A percentile compares a stretch with the other conserved stretches of the same genome.
Evolutionary conservation across 352 stramenopile genomes (phyloP).

Genomic region (Phytophthora litchii): DNA sequence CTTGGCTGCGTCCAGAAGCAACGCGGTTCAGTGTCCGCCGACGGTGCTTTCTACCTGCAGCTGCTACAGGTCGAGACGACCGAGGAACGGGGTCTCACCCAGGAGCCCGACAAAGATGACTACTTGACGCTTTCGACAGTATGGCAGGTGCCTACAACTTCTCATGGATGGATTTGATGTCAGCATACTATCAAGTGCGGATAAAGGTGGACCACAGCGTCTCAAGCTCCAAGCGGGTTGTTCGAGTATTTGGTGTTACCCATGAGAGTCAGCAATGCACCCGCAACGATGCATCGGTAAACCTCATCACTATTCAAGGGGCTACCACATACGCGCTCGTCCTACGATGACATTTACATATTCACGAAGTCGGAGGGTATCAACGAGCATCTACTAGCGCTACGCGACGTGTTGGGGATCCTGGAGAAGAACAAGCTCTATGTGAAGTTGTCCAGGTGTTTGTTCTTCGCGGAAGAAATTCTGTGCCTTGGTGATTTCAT

Average conservation of each 20-base stretch:
- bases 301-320: constrained; percentile 6
- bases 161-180: constrained; percentile 29
- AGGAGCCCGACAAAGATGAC: too few species aligned
- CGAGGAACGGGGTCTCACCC: too few species aligned
- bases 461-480: constrained; percentile 34
- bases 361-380: constrained; percentile 9
- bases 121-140: constrained; percentile 18
- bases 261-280: constrained; percentile 5
- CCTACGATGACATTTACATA: constrained; percentile 14
- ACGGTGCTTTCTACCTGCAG: too few species aligned
- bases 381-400: not conserved
- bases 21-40: too few species aligned
- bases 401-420: constrained; percentile 15
- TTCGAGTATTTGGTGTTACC: constrained; percentile 28
- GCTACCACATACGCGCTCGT: not conserved
- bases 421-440: constrained; percentile 29
- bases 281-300: constrained; percentile 4
- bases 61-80: too few species aligned
- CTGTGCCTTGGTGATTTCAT: constrained; percentile 35
- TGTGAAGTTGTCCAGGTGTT: constrained; percentile 36
- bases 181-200: constrained; percentile 34
- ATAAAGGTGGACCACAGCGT: constrained; percentile 27
- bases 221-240: constrained; percentile 21
- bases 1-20: too few species aligned
- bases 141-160: constrained; percentile 29